Evolutionary conservation across 306 rosid species (phyloP).

Genomic region (Fragaria nilgerrensis): DNA sequence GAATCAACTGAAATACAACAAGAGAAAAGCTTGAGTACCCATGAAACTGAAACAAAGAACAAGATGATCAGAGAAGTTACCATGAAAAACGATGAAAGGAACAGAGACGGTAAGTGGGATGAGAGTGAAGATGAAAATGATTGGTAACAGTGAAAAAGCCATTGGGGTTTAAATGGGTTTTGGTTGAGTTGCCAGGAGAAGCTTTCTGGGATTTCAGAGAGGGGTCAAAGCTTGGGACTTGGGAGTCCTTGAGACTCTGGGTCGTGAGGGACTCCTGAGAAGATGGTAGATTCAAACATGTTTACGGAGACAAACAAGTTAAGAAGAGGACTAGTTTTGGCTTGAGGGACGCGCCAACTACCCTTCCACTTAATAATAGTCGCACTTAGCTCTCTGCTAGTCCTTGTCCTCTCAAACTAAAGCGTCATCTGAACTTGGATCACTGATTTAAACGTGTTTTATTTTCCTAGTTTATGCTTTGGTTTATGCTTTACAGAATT

Average conservation of each 20-base stretch:
- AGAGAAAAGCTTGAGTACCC: neutral
- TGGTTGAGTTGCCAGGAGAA: neutral
- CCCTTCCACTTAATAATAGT: neutral
- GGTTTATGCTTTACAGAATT: too few relatives aligned
- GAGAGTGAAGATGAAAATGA: constrained; percentile 18
- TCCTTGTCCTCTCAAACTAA: neutral
- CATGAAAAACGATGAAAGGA: constrained; percentile 65
- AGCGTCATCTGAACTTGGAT: neutral
- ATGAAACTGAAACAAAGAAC: constrained; percentile 7
- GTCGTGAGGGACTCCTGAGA: neutral
- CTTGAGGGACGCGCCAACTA: constrained; percentile 2
- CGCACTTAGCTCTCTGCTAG: neutral
- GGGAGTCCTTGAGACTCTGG: neutral
- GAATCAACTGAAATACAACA: neutral
- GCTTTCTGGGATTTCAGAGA: neutral
- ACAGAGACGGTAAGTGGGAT: constrained; percentile 34
- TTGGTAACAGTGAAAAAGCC: constrained; percentile 23
- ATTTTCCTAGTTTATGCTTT: neutral
- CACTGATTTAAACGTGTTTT: neutral
- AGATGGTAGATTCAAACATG: neutral
- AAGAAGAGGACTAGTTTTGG: neutral
- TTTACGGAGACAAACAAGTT: neutral
- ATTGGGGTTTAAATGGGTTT: constrained; percentile 14
- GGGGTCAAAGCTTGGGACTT: constrained; percentile 4
- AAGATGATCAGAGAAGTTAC: constrained; percentile 20